Conservation (phyloP, 345 rosid genomes). For the Salix suchowensis region DNA sequence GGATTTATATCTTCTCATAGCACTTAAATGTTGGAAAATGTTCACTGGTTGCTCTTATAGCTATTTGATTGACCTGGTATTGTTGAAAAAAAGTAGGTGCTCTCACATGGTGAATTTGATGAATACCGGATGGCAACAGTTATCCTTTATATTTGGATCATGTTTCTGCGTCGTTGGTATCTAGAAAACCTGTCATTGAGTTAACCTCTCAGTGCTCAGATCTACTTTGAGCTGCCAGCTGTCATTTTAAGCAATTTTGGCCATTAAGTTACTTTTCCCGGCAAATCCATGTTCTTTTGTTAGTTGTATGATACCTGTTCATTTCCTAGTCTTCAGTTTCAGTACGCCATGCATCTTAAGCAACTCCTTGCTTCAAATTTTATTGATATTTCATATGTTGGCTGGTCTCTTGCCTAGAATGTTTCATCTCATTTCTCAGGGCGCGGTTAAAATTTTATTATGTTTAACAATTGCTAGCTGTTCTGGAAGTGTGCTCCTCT, state of each 20-base stretch:
- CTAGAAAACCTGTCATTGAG: background rate
- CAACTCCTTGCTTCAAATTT: background rate
- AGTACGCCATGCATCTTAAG: background rate
- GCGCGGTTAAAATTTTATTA: background rate
- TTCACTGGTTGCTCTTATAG: background rate
- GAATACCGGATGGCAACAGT: background rate
- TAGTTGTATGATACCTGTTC: background rate
- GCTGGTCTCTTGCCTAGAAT: background rate
- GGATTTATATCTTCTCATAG: background rate
- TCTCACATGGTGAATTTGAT: background rate
- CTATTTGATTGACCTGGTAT: background rate
- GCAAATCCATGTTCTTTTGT: background rate
- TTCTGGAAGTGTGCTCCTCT: background rate
- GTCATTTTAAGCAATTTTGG: background rate
- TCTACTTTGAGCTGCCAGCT: background rate
- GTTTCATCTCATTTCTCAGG: background rate
- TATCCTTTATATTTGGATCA: background rate
- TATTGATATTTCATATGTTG: background rate
- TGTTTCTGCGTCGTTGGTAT: background rate
- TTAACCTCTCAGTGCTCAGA: background rate
- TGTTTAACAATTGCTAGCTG: background rate
- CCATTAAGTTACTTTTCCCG: background rate
- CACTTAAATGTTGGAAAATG: background rate
- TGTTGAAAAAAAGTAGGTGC: background rate
- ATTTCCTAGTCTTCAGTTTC: background rate